Percentiles rank a stretch among this genome's conserved stretches.
Evolutionary conservation across 2,329 filamentous ascomycete genomes (phyloP).

Genomic region (Trichoderma oligosporum): DNA sequence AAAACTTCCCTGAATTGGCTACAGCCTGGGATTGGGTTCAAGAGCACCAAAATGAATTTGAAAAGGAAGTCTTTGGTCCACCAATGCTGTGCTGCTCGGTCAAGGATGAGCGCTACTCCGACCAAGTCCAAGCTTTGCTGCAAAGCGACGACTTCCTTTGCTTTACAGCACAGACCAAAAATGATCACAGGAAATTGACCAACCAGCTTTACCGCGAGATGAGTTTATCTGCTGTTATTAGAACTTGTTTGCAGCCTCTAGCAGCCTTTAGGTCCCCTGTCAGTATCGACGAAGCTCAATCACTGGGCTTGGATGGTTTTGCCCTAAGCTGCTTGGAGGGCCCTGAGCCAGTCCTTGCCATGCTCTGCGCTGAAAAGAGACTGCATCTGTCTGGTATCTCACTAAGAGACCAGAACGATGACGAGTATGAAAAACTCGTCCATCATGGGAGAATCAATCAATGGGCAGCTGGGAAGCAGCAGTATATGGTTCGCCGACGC

Average conservation of each 20-base stretch:
- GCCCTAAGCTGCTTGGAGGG: slow-evolving; percentile 75
- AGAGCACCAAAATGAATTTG: slow-evolving; percentile 63
- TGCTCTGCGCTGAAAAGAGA: slow-evolving; percentile 73
- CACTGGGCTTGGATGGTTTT: slow-evolving; percentile 72
- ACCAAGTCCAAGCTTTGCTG: slow-evolving; percentile 52
- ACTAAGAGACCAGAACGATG: slow-evolving; percentile 58
- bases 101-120: slow-evolving; percentile 63
- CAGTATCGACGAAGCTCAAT: slow-evolving; percentile 49
- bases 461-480: slow-evolving; percentile 66
- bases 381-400: slow-evolving; percentile 67
- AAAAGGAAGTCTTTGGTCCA: slow-evolving; percentile 74
- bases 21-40: slow-evolving; percentile 80
- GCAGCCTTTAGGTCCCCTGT: slow-evolving; percentile 54
- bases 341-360: slow-evolving; percentile 77
- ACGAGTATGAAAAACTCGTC: slow-evolving; percentile 64
- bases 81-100: slow-evolving; percentile 76
- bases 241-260: slow-evolving; percentile 55
- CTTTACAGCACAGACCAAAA: slow-evolving; percentile 71
- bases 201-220: slow-evolving; percentile 59
- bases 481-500: slow-evolving; percentile 64
- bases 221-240: slow-evolving; percentile 68
- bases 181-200: slow-evolving; percentile 72
- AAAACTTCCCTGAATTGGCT: slow-evolving; percentile 59
- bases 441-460: slow-evolving; percentile 54
- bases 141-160: slow-evolving; percentile 53